A percentile compares a stretch with the other conserved stretches of the same genome.
Conservation (phyloP, 768 basidiomycete species). For the Boletellus ananiceps region DNA sequence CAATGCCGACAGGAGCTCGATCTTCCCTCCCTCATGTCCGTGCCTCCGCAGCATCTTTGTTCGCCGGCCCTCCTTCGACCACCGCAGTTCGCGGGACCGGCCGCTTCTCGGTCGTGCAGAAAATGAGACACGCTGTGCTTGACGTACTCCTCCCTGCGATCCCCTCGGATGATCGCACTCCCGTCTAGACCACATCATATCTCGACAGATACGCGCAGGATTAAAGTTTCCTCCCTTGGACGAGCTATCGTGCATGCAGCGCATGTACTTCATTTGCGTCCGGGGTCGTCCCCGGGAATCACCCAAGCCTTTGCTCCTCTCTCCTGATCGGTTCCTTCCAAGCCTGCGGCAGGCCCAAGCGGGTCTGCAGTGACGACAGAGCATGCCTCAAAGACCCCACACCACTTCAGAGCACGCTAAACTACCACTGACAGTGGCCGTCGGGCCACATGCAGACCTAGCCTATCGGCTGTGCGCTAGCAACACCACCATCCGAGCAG, state of each 20-base stretch:
- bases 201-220: conserved; percentile 14
- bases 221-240: conserved; percentile 11
- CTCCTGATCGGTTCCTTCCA: background rate
- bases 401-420: background rate
- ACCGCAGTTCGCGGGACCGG: conserved; percentile 21
- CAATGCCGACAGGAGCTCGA: background rate
- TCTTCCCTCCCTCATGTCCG: conserved; percentile 7
- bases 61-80: background rate
- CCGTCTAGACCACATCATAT: conserved; percentile 4
- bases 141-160: conserved; percentile 17
- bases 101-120: conserved; percentile 9
- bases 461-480: background rate
- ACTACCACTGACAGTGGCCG: background rate
- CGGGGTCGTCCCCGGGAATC: background rate
- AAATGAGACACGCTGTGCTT: conserved; percentile 12
- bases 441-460: background rate
- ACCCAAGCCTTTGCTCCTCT: no score
- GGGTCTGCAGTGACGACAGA: no score
- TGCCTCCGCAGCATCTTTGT: background rate
- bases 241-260: conserved; percentile 1
- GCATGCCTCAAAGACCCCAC: no score
- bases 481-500: background rate
- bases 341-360: background rate
- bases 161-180: conserved; percentile 22
- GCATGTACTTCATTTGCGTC: conserved; percentile 9